Evolutionary conservation across 768 basidiomycete species (phyloP), one percentile per base, ranked within the genome.

Genomic region (Boletus sp.): DNA sequence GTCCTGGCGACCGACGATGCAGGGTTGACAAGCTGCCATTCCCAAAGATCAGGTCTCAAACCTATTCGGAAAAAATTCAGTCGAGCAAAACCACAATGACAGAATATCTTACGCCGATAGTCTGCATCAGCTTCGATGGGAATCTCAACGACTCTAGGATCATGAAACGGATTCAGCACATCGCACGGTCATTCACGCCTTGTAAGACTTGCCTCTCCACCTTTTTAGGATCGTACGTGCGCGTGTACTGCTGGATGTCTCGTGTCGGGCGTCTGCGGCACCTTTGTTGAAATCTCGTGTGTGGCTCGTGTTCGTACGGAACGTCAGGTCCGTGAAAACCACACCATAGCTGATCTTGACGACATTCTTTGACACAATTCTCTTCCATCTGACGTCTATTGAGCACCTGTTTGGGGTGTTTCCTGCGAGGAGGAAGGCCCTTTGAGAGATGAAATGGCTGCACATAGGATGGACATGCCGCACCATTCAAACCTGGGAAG

Each of bases 401-500:
- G 0, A 55, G 53, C 21, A 13, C 25, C 15, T 49, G 35, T 17
- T 42, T 47, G 4, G 69, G 70, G 19, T 72, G 47, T 55, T 59
- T 61, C 69, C 69, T 70, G 48, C 9, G 5, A 35, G 15, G 15
- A 27, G 37, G 27, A 43, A 33, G 19, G 1, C 4, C 5, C 5
- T 30, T 55, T 33, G 52, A 40, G 32, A 17, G 29, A 47, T n/a
- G 21, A n/a, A 37, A 33, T 9, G 11, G 10, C 17, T 13, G 9
- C 6, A 42, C 2, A 19, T 4, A 17, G 7, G 19, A 37, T 32
- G 30, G 30, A 45, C 14, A n/a, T 7, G 49, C 3, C 74, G 9
- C 64, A 89, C 90, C 88, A 92, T 53, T 93, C 85, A 65, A 86
- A 93, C 4, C 68, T 76, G 3, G 81, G 83, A 9, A 93, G 73